Evolutionary conservation across 2,329 filamentous ascomycete species (phyloP).

Genomic region (Pseudonectria foliicola): DNA sequence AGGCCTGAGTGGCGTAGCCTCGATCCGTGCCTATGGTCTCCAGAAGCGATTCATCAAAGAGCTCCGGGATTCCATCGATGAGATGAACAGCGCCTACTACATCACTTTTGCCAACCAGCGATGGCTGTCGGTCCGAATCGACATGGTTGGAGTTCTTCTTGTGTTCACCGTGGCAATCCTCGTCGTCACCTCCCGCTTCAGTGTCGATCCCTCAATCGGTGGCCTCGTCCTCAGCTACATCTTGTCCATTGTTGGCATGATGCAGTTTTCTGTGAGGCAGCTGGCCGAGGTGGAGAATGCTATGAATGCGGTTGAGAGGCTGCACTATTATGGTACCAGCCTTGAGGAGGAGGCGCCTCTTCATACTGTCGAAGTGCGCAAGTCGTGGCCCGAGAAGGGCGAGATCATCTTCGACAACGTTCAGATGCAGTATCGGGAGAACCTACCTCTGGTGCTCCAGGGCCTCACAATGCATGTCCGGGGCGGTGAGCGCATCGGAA

Average conservation of each 20-base stretch:
- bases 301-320: constrained; percentile 92
- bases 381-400: constrained; percentile 78
- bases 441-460: constrained; percentile 65
- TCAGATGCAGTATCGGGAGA: constrained; percentile 69
- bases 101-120: constrained; percentile 93
- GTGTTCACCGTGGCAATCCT: constrained; percentile 86
- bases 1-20: constrained; percentile 74
- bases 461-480: constrained; percentile 64
- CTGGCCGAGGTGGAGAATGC: constrained; percentile 94
- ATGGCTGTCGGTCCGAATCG: constrained; percentile 81
- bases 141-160: constrained; percentile 73
- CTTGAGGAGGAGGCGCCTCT: constrained; percentile 86
- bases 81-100: constrained; percentile 92
- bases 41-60: constrained; percentile 65
- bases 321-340: constrained; percentile 81
- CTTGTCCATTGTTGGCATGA: constrained; percentile 85
- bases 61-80: constrained; percentile 68
- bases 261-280: constrained; percentile 91
- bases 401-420: constrained; percentile 71
- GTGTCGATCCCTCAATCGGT: constrained; percentile 73
- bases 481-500: constrained; percentile 72
- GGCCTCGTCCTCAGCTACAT: constrained; percentile 92
- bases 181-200: constrained; percentile 85
- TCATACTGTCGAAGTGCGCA: constrained; percentile 64
- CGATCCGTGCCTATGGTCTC: constrained; percentile 83